Percentiles rank a stretch among this genome's conserved stretches.
Conservation (phyloP, 768 basidiomycete genomes). For the Coprinellus micaceus region DNA sequence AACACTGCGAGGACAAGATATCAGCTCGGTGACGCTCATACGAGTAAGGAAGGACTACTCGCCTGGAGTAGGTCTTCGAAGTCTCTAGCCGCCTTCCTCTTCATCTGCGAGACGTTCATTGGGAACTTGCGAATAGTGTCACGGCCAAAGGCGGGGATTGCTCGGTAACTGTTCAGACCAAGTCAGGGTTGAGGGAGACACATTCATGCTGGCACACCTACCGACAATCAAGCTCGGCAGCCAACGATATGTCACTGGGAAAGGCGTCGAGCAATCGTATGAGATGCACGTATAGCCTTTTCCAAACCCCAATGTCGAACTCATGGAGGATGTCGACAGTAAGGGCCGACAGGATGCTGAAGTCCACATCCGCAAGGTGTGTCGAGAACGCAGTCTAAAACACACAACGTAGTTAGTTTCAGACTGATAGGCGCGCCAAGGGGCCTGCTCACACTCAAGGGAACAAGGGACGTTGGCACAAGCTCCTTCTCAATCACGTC, state of each 20-base stretch:
- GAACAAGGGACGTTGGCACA: too few relatives aligned
- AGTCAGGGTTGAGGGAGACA: slow-evolving; percentile 1
- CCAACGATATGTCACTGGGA: slow-evolving; percentile 8
- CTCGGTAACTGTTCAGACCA: slow-evolving; percentile 5
- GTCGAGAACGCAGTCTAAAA: neutral
- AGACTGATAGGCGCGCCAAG: too few relatives aligned
- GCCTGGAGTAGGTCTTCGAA: slow-evolving; percentile 35
- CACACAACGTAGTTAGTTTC: neutral
- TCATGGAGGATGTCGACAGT: slow-evolving; percentile 34
- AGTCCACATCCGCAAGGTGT: neutral
- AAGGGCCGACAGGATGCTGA: slow-evolving; percentile 21
- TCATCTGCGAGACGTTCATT: slow-evolving; percentile 22
- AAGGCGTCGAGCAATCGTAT: slow-evolving; percentile 26
- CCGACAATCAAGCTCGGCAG: slow-evolving; percentile 22
- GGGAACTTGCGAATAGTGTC: slow-evolving; percentile 24
- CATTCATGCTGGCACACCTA: slow-evolving; percentile 7
- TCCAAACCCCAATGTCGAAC: slow-evolving; percentile 37
- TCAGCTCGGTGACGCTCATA: neutral
- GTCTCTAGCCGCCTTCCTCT: slow-evolving; percentile 25
- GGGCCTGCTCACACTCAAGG: too few relatives aligned
- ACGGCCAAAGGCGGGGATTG: neutral
- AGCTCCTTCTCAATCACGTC: too few relatives aligned
- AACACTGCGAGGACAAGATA: neutral
- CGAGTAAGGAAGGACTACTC: neutral
- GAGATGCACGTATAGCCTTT: slow-evolving; percentile 31